Evolutionary conservation across 2,329 filamentous ascomycete species (phyloP).

Genomic region (Ceratocystis alfenasii): DNA sequence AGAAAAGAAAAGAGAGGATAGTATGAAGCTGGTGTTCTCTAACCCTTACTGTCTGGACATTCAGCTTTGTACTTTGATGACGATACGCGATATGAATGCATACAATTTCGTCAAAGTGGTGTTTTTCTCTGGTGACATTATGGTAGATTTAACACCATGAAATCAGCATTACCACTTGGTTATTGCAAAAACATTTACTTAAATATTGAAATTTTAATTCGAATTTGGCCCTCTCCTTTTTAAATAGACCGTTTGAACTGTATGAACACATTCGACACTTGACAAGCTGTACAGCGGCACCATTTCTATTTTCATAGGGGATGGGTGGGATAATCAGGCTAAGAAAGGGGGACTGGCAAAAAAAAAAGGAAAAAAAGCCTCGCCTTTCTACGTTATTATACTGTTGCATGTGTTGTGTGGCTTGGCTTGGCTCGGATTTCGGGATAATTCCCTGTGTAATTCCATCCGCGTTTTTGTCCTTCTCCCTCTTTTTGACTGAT

Average conservation of each 20-base stretch:
- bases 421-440: conserved; percentile 3
- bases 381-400: not conserved
- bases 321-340: not conserved
- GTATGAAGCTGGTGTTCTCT: not conserved
- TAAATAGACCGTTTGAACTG: not conserved
- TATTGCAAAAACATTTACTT: not conserved
- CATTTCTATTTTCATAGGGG: not conserved
- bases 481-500: not conserved
- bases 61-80: too few relatives aligned
- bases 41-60: not conserved
- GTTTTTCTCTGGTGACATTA: too few relatives aligned
- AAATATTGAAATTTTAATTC: not conserved
- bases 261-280: not conserved
- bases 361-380: not conserved
- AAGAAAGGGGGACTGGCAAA: not conserved
- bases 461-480: not conserved
- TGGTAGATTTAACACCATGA: too few relatives aligned
- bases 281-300: too few relatives aligned
- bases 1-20: not conserved
- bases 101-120: not conserved
- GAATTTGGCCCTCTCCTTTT: not conserved
- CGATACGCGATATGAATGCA: not conserved
- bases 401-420: not conserved
- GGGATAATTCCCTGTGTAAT: not conserved
- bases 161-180: not conserved